These are phyloP conservation scores for Tulasnella sp. DNA, from an alignment of 768 basidiomycete species.

Conservation along the genomic window DNA sequence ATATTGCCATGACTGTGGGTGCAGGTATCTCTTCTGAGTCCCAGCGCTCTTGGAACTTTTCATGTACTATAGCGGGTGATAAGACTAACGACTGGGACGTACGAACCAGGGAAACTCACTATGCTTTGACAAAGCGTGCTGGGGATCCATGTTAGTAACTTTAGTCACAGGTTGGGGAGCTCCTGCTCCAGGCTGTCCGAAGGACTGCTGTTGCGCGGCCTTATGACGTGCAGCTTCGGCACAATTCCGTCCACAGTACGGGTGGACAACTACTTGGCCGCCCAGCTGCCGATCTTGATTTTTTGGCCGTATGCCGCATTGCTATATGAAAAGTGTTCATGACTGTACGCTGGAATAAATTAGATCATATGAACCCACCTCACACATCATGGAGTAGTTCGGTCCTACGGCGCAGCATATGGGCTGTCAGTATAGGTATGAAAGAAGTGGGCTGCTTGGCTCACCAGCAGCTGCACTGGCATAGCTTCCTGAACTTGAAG, in stretches of 20 bases:
- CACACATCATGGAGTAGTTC: constrained; percentile 17
- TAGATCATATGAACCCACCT: not conserved
- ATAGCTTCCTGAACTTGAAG: not conserved
- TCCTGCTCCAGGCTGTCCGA: not conserved
- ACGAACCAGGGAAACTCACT: not conserved
- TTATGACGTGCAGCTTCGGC: not conserved
- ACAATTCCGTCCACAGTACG: not conserved
- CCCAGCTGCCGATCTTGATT: not conserved
- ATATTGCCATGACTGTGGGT: not conserved
- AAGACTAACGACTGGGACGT: not conserved
- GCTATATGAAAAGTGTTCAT: not conserved
- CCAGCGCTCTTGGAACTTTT: not conserved
- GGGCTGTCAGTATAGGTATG: not conserved
- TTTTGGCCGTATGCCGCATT: constrained; percentile 6
- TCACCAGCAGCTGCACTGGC: not conserved
- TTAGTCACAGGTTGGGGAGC: not conserved
- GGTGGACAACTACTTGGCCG: not conserved
- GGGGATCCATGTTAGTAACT: not conserved
- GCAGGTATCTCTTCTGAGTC: not conserved
- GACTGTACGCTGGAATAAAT: not conserved
- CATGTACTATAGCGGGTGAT: not conserved
- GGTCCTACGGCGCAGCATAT: not conserved
- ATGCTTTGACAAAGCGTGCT: not conserved
- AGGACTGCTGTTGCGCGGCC: not conserved
- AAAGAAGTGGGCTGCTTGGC: not conserved